Evolutionary conservation across 805 yeast genomes (phyloP).

Genomic region (Suhomyces prunicola): DNA sequence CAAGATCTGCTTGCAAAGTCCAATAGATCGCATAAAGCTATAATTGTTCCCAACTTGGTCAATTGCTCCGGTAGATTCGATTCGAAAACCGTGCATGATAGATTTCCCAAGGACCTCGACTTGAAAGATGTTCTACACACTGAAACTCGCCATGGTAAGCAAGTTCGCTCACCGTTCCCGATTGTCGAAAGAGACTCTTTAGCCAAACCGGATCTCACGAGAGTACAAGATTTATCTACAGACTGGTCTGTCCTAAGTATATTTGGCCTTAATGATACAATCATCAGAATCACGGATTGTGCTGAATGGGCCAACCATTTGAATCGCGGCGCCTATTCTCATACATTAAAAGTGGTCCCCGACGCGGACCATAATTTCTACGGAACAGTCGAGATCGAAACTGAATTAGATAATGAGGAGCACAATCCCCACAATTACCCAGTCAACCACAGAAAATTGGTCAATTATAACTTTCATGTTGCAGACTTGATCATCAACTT

Average conservation of each 20-base stretch:
- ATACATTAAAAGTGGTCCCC: conserved; percentile 54
- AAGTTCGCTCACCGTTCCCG: conserved; percentile 41
- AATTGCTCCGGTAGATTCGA: conserved; percentile 73
- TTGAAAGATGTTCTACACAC: conserved; percentile 18
- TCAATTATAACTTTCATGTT: conserved; percentile 60
- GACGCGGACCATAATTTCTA: conserved; percentile 81
- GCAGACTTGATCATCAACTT: conserved; percentile 48
- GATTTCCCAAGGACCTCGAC: conserved; percentile 26
- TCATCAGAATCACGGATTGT: conserved; percentile 65
- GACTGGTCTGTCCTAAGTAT: conserved; percentile 59
- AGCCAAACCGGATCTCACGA: conserved; percentile 44
- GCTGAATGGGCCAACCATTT: conserved; percentile 57
- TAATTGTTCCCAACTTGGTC: conserved; percentile 60
- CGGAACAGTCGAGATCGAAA: conserved; percentile 44
- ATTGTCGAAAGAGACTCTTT: conserved; percentile 50
- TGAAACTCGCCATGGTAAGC: conserved; percentile 52
- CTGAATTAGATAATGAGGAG: conserved; percentile 29
- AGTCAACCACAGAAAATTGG: conserved; percentile 37
- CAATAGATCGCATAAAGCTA: conserved; percentile 25
- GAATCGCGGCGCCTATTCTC: conserved; percentile 45
- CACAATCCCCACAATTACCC: conserved; percentile 43
- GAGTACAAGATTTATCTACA: conserved; percentile 38
- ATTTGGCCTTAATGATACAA: conserved; percentile 66
- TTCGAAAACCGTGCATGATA: conserved; percentile 43
- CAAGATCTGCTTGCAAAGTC: conserved; percentile 36